Conservation (phyloP, 768 basidiomycete species). For the Amylocystis lapponica region DNA sequence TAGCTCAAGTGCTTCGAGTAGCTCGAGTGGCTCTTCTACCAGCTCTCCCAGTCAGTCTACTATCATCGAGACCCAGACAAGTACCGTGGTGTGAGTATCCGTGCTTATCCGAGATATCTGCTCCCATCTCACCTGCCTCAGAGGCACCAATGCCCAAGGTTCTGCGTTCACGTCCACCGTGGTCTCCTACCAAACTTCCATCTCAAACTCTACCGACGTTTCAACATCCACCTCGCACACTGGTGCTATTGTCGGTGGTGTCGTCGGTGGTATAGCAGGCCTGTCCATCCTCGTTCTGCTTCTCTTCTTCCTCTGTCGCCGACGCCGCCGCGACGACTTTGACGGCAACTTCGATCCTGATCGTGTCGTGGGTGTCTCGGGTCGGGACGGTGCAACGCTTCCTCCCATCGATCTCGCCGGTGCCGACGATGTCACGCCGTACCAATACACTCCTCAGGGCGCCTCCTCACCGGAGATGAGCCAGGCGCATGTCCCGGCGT, state of each 20-base stretch:
- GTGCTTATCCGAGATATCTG: background rate
- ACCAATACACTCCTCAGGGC: constrained; percentile 14
- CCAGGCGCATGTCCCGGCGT: constrained; percentile 18
- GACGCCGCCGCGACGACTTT: constrained; percentile 33
- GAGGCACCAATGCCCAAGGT: constrained; percentile 17
- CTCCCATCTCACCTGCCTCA: background rate
- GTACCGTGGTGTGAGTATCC: constrained; percentile 13
- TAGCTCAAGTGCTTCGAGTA: background rate
- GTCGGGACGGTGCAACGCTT: constrained; percentile 17
- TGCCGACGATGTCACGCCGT: constrained; percentile 17
- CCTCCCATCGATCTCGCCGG: constrained; percentile 16
- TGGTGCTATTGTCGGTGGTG: constrained; percentile 26
- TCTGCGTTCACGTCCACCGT: constrained; percentile 12
- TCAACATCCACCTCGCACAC: constrained; percentile 16
- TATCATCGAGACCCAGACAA: background rate
- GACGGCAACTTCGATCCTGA: constrained; percentile 48
- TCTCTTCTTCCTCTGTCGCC: constrained; percentile 20
- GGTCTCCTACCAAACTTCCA: constrained; percentile 8
- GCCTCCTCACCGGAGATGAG: constrained; percentile 16
- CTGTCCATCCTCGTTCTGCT: constrained; percentile 19
- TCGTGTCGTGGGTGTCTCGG: constrained; percentile 28
- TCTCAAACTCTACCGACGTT: constrained; percentile 5
- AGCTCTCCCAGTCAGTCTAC: background rate
- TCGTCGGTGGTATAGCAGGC: constrained; percentile 25
- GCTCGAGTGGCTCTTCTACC: background rate